Evolutionary conservation across 2,329 filamentous ascomycete species (phyloP), one percentile per base, ranked within the genome.

Genomic region (Colletotrichum nymphaeae): DNA sequence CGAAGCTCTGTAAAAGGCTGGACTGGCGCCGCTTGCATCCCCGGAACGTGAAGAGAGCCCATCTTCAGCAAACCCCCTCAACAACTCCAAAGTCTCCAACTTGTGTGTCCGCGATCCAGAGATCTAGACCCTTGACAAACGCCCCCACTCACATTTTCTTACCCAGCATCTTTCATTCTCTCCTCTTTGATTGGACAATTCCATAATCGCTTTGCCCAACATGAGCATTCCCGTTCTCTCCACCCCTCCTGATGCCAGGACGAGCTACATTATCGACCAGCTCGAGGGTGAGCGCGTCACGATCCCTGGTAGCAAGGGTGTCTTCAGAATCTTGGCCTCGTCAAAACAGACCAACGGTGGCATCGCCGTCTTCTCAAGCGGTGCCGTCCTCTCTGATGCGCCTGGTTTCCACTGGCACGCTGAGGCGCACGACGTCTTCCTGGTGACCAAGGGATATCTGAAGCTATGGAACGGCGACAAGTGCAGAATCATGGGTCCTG

Each of bases 381-480:
- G 86, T 7, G 87, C 86, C 0, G 84, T 85, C 2, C 80, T 85
- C 5, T 81, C 83, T 4, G 84, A 84, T 56, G 84, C 85, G 0
- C 84, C 85, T 3, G 89, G 88, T 0, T 91, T 90, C 75, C 89
- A 91, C 78, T 89, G 85, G 76, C 89, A 91, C 75, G 83, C 84
- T 37, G 84, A 90, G 63, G 86, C 88, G 0, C 89, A 90, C 75
- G 89, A 90, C 77, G 85, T 90, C 4, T 91, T 90, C 76, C 79
- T 90, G 3, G 86, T 87, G 22, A 84, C 87, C 3, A 89, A 90
- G 77, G 89, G 89, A 0, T 86, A 79, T 67, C 76, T 90, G 74
- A 90, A 89, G 75, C 79, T 91, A 6, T 91, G 87, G 87, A 88
- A 86, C n/a, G 86, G 86, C n/a, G 87, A 90, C 59, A 83, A 88